These are phyloP conservation scores for Saraca asoca DNA, from an alignment of 331 rosid genomes.

Conservation along the genomic window DNA sequence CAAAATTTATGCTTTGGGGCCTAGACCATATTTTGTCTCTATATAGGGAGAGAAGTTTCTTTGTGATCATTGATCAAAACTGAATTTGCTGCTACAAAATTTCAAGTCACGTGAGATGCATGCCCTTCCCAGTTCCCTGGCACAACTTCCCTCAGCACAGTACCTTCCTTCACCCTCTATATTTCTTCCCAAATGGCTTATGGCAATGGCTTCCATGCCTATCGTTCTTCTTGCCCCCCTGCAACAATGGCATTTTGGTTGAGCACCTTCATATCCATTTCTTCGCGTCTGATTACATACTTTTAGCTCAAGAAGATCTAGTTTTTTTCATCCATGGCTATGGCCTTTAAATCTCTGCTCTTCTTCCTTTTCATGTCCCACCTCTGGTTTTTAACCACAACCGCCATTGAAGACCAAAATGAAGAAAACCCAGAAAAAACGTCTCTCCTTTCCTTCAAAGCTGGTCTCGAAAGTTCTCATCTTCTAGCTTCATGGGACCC, in stretches of 20 bases:
- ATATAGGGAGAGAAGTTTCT: no score
- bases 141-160: conserved; percentile 36
- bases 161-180: neutral
- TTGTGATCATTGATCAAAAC: neutral
- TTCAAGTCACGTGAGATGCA: conserved; percentile 62
- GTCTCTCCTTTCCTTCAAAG: conserved; percentile 68
- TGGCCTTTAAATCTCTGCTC: conserved; percentile 37
- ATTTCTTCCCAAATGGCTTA: conserved; percentile 4
- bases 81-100: conserved; percentile 33
- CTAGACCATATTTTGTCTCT: no score
- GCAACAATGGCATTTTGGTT: conserved; percentile 41
- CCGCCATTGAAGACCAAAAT: conserved; percentile 32
- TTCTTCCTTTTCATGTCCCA: conserved; percentile 30
- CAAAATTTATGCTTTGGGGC: no score
- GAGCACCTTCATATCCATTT: neutral
- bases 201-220: conserved; percentile 42
- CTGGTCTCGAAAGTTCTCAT: conserved; percentile 46
- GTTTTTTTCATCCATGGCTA: conserved; percentile 29
- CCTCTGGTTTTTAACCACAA: conserved; percentile 22
- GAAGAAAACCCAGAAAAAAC: conserved; percentile 44
- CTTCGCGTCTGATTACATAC: neutral
- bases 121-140: conserved; percentile 43
- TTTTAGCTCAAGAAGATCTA: neutral
- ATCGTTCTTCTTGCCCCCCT: conserved; percentile 29
- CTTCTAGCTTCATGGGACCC: conserved; percentile 59